Base-by-base conservation (phyloP, 768 basidiomycete genomes). In the Calocybe cyanea region DNA sequence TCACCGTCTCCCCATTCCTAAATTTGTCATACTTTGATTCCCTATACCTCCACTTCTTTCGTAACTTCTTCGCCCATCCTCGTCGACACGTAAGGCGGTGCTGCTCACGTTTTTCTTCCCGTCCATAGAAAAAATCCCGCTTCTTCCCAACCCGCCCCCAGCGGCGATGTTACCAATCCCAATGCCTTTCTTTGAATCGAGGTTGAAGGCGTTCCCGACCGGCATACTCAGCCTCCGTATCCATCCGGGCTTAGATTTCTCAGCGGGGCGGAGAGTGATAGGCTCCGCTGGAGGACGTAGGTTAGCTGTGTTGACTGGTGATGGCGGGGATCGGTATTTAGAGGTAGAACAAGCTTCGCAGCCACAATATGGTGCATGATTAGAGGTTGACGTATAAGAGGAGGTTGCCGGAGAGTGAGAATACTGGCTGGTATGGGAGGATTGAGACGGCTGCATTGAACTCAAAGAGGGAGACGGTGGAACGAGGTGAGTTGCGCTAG, bases 181-280 rank as follows among this genome's bases (percentile, higher is more conserved):
- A 7, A 62, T 50, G 7, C 65, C 61, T 54, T 70, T 73, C 66
- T 75, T 78, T 41, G 73, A 70, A 40, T 85, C 83, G 19, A 77
- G 64, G 5, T 72, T 75, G 57, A 87, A 81, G 28, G 80, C 77
- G 37, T 72, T 71, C 34, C 70, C 70, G 3, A 77, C 77, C 1
- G 86, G 86, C 83, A 89, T 86, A 54, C 87, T 89, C 47, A 90
- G 59, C 44, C 86, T 69, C 17, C 86, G 68, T 51, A 89, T 85
- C 87, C 87, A 89, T 0, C 84, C 77, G 7, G 59, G 57, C 46
- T 76, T 84, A 7, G 80, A 70, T 54, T 82, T 82, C 43, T 80
- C 54, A 14, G 43, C 76, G 34, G 14, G 58, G 39, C 73, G 76
- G n/a, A 78, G 63, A 1, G 55, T 46, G 38, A 73, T 67, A 4